Evolutionary conservation across 345 rosid genomes (phyloP), one percentile per base, ranked within the genome.

Genomic region (Alliaria petiolata): DNA sequence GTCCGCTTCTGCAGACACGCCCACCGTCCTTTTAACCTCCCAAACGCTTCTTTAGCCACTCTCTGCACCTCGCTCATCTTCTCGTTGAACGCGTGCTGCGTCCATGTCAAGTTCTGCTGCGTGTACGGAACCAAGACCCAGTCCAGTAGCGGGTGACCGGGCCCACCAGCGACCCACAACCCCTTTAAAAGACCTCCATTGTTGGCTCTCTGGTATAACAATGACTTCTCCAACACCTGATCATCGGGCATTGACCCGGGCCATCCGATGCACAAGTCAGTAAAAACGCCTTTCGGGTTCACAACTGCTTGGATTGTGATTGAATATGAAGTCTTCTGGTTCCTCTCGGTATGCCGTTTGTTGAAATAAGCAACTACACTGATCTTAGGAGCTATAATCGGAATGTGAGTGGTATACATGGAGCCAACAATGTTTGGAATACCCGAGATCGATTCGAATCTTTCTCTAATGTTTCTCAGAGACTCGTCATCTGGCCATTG

Each of bases 191-290:
- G 77, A 49, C 76, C 80, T 7, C 93, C 89, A n/a, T 87, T 82
- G 66, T 71, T 83, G 2, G 93, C 96, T 67, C 96, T 83, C 36
- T 90, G 91, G 42, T 75, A 79, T 44, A 90, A 63, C 62, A 89
- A 84, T 7, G 93, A 87, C 81, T 86, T 87, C 81, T 90, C 96
- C 26, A 90, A 57, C 35, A 90, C 93, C 60, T 87, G 85, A 71
- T 87, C 93, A 79, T 90, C 89, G 42, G 83, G 79, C 93, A 90
- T 87, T 7, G 96, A 90, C 17, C 96, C 96, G 0, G 96, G 96
- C 93, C 96, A 90, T 0, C 96, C 96, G 7, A 87, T 87, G 34
- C 93, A 90, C n/a, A 90, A 89, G 77, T 87, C 96, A 3, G 89
- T 86, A 47, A 90, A 87, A 12, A 86, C 88, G 0, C 93, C 91